phyloP scores from a whole-genome alignment of 2,329 filamentous ascomycete species.

The Aphanocladium album region DNA sequence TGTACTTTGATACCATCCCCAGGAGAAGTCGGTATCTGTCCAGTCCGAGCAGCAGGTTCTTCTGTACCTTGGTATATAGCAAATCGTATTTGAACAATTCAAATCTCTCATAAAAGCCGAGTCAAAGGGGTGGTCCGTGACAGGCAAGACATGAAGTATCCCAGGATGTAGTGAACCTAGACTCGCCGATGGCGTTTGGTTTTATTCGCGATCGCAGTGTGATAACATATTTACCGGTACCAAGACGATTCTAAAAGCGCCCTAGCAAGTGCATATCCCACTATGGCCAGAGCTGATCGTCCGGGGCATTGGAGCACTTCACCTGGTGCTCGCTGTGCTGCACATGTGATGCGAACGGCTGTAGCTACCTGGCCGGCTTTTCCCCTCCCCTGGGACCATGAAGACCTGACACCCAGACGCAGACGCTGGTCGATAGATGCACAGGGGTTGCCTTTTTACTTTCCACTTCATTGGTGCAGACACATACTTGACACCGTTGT shows the following conservation, averaged over 20 bases:
- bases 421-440: not conserved
- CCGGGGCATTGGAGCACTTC: not conserved
- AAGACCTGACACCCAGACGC: not conserved
- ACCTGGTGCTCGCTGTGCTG: too few relatives aligned
- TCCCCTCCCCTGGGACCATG: not conserved
- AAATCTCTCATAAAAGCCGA: not conserved
- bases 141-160: conserved; percentile 8
- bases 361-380: not conserved
- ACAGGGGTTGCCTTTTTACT: not conserved
- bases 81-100: not conserved
- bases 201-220: not conserved
- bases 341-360: conserved; percentile 7
- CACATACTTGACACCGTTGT: not conserved
- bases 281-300: not conserved
- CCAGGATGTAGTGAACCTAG: not conserved
- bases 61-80: not conserved
- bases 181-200: not conserved
- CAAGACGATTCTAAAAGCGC: not conserved
- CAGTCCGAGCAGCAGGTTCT: not conserved
- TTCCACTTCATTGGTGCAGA: not conserved
- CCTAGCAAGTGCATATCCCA: not conserved
- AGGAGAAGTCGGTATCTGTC: not conserved
- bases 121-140: conserved; percentile 1
- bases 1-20: conserved; percentile 1
- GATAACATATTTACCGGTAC: not conserved